Evolutionary conservation across 1,284 basidiomycete genomes (phyloP).

Genomic region (Phenoliferia sp.): DNA sequence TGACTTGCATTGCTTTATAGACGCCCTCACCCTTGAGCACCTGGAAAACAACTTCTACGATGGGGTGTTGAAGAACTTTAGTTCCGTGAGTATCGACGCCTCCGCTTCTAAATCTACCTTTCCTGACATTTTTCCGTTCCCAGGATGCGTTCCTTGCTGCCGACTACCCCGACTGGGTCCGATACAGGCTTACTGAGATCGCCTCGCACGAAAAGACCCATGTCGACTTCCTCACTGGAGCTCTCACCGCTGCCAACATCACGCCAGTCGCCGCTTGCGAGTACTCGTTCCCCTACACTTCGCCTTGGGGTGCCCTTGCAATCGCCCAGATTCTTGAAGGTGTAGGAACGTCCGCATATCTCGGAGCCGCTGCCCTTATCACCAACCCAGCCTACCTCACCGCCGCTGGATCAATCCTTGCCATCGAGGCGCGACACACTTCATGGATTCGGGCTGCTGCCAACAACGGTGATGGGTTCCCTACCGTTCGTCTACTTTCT

Average conservation of each 20-base stretch:
- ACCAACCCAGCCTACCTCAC: constrained; percentile 36
- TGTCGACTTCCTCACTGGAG: constrained; percentile 49
- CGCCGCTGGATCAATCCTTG: constrained; percentile 27
- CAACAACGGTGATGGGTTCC: not conserved
- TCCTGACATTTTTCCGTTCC: not conserved
- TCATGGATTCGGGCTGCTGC: not conserved
- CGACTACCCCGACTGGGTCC: constrained; percentile 34
- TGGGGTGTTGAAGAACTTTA: not conserved
- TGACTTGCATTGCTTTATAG: not conserved
- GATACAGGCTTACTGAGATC: not conserved
- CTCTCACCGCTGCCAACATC: constrained; percentile 49
- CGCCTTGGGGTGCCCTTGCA: constrained; percentile 52
- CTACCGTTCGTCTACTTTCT: too few relatives aligned
- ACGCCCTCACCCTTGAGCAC: constrained; percentile 57
- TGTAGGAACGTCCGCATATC: constrained; percentile 51
- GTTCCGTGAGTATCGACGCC: too few relatives aligned
- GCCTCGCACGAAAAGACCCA: constrained; percentile 37
- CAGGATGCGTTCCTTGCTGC: constrained; percentile 44
- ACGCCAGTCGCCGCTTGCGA: constrained; percentile 33
- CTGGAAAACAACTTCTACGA: constrained; percentile 53
- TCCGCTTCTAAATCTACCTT: too few relatives aligned
- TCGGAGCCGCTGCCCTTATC: not conserved
- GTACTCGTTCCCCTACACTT: constrained; percentile 56
- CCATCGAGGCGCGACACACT: not conserved
- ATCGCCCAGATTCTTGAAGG: constrained; percentile 56